A percentile compares a stretch with the other conserved stretches of the same genome.
phyloP scores from a whole-genome alignment of 495 filamentous ascomycete genomes.

The Penicillium bovifimosum region DNA sequence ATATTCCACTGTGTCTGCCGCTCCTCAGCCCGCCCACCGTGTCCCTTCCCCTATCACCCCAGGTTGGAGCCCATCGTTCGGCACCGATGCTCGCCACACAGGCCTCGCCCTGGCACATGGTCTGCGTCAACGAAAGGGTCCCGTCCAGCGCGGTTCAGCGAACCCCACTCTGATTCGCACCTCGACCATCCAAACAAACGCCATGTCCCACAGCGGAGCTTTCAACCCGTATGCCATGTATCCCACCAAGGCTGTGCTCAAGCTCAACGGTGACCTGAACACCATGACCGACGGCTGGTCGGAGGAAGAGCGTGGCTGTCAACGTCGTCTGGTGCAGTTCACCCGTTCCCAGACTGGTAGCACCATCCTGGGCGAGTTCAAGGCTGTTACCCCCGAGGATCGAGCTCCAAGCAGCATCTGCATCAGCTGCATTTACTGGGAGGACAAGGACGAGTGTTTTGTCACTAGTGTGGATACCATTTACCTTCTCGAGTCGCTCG shows the following conservation, averaged over 20 bases:
- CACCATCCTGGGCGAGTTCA: constrained; percentile 67
- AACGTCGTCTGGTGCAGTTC: constrained; percentile 82
- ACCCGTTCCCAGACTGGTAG: constrained; percentile 69
- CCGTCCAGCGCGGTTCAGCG: constrained; percentile 39
- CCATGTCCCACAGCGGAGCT: constrained; percentile 36
- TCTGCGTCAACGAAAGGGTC: constrained; percentile 29
- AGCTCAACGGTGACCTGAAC: constrained; percentile 78
- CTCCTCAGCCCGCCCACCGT: constrained; percentile 33
- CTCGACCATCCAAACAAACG: constrained; percentile 61
- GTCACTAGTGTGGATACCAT: constrained; percentile 98
- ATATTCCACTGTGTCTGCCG: constrained; percentile 29
- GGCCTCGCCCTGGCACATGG: constrained; percentile 29
- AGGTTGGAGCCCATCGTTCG: constrained; percentile 41
- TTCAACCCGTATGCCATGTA: constrained; percentile 84
- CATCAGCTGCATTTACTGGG: constrained; percentile 92
- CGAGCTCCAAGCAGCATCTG: constrained; percentile 67
- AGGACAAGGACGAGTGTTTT: constrained; percentile 79
- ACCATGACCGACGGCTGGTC: constrained; percentile 77
- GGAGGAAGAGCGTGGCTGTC: constrained; percentile 66
- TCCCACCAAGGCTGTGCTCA: constrained; percentile 77
- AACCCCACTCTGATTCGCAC: constrained; percentile 77
- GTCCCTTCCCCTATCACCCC: constrained; percentile 41
- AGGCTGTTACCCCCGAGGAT: constrained; percentile 62
- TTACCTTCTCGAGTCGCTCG: constrained; percentile 79
- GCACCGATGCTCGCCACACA: constrained; percentile 25